Conservation (phyloP, 176 grass and related monocot genomes). For the Hordeum marinum region DNA sequence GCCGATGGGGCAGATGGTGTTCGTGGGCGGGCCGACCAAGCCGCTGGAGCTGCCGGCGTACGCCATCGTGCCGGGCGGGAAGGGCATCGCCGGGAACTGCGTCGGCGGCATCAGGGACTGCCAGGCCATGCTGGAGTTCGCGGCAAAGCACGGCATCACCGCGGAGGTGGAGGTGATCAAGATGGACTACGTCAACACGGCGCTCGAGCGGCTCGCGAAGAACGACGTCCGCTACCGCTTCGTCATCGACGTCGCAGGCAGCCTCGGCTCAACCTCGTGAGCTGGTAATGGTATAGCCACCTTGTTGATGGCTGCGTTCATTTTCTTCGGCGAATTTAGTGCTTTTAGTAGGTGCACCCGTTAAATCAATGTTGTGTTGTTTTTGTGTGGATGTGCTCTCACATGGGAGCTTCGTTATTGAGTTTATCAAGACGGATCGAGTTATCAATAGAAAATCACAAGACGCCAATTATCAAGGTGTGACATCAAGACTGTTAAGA, state of each 20-base stretch:
- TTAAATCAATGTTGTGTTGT: neutral
- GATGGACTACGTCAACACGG: constrained; percentile 76
- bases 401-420: neutral
- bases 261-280: constrained; percentile 17
- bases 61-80: constrained; percentile 52
- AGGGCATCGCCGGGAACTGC: constrained; percentile 45
- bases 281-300: neutral
- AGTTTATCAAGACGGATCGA: no score
- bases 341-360: neutral
- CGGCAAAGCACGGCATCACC: constrained; percentile 46
- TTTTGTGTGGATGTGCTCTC: neutral
- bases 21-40: constrained; percentile 51
- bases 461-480: no score
- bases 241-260: constrained; percentile 45
- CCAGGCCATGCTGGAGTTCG: constrained; percentile 67
- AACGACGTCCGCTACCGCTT: constrained; percentile 74
- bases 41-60: constrained; percentile 55
- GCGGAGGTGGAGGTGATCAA: constrained; percentile 59
- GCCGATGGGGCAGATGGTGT: constrained; percentile 51
- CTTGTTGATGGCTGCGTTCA: neutral
- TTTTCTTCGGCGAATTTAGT: neutral
- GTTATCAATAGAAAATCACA: no score
- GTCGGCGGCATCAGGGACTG: constrained; percentile 55
- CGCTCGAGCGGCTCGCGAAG: constrained; percentile 47
- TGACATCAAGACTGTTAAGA: no score